Conservation (phyloP, 2,329 filamentous ascomycete species). For the Dactylellina haptotyla region DNA sequence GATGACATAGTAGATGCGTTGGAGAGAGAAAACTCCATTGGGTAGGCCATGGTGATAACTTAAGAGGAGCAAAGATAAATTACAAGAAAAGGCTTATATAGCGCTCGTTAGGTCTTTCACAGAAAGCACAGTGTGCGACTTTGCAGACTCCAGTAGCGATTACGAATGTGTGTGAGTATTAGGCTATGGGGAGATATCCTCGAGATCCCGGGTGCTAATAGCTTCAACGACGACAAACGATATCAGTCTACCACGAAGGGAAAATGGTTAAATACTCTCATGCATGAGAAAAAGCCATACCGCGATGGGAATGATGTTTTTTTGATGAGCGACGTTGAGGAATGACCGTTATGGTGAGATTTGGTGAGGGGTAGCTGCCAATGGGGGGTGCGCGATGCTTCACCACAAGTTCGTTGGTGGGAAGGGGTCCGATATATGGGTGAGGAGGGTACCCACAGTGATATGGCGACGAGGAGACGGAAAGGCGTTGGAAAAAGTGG, state of each 20-base stretch:
- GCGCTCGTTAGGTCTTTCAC: neutral
- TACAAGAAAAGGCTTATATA: conserved; percentile 1
- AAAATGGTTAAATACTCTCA: conserved; percentile 24
- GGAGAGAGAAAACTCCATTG: conserved; percentile 46
- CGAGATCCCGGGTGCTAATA: conserved; percentile 45
- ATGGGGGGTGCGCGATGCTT: conserved; percentile 50
- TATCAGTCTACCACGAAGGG: conserved; percentile 50
- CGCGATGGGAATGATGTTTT: conserved; percentile 38
- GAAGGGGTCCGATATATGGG: conserved; percentile 40
- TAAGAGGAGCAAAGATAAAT: neutral
- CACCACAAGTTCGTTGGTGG: conserved; percentile 46
- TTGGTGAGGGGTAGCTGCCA: conserved; percentile 45
- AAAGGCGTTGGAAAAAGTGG: conserved; percentile 34
- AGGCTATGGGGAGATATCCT: conserved; percentile 35
- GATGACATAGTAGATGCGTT: conserved; percentile 34
- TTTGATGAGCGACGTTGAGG: conserved; percentile 18
- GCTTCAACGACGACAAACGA: conserved; percentile 53
- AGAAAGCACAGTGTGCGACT: neutral
- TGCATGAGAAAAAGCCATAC: conserved; percentile 52
- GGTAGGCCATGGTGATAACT: conserved; percentile 33
- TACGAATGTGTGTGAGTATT: conserved; percentile 54
- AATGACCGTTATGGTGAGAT: conserved; percentile 18
- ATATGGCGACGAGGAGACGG: conserved; percentile 24
- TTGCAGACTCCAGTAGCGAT: conserved; percentile 25
- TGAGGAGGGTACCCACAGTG: conserved; percentile 53